Base-by-base conservation (phyloP, 1,284 basidiomycete species). In the Boletus putidus region DNA sequence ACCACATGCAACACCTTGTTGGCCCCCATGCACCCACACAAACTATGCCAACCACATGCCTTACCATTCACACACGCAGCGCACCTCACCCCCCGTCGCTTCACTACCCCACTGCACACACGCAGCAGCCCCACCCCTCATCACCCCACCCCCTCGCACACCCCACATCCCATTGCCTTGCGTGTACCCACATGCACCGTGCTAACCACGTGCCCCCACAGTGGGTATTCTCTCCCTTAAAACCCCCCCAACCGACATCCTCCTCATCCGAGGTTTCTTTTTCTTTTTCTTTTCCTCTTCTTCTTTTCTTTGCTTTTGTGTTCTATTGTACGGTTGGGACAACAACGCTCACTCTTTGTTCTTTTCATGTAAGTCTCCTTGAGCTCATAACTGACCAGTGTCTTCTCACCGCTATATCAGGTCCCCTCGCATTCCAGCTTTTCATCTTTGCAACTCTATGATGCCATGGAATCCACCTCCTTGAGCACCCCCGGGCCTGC, bases 401-500 rank as follows among this genome's bases (percentile, higher is more conserved):
- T 14, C 44, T 42, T 27, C 55, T 55, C 57, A 59, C 21, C 48
- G 25, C 27, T 66, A 59, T 67, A 67, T 60, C 62, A 67, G 61
- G 65, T 62, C 66, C 54, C 68, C 62, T 67, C 64, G 66, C 71
- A 71, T 74, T 72, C 77, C 72, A 69, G 68, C 65, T 8, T 36
- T 70, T 66, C 71, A 70, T 72, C 66, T 73, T 23, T 68, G 68
- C 64, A 68, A 53, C 16, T 47, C 59, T 55, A 29, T 45, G 39
- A 62, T 64, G 63, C 64, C 55, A 82, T 81, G 79, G 80, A 82
- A 67, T 76, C 77, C 55, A 78, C 75, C 76, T 80, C 62, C 77
- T 81, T 73, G 78, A 80, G 73, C 77, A 80, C 76, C 73, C 76
- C 52, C 76, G 75, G n/a, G n/a, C n/a, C n/a, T n/a, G n/a, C 73